Evolutionary conservation across 2,329 filamentous ascomycete species (phyloP), one percentile per base, ranked within the genome.

Genomic region (Fusarium setosum): DNA sequence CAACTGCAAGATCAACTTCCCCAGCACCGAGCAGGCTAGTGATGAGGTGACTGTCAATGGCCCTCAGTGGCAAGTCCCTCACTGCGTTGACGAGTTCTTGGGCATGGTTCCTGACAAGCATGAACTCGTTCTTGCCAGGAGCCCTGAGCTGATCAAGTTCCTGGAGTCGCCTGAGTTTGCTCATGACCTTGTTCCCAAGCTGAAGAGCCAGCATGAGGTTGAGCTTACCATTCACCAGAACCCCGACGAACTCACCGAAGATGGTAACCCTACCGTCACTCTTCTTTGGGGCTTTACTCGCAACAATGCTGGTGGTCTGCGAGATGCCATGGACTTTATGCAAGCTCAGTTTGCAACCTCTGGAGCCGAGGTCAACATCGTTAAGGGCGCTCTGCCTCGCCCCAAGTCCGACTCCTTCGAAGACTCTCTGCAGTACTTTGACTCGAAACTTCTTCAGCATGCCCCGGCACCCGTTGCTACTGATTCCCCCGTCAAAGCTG

Each of bases 1-100:
- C 91, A 98, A 98, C 79, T 99, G 96, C 89, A 98, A 98, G 83
- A 96, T 99, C 74, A 92, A 94, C 70, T 99, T 99, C 76, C 96
- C 96, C 8, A 97, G 94, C 80, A 98, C 96, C 10, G 96, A 99
- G 78, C 92, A 96, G 79, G 96, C 96, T 20, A 98, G 95, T 76
- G 96, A 99, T 74, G 92, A 96, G 74, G 94, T 99, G 52, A 96
- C 92, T 17, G 94, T 99, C 59, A 97, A 94, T 63, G 96, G 96
- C 5, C 96, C 96, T 48, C 95, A 98, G 81, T 99, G 96, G 87
- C 96, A 98, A 84, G 95, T 99, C 32, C 95, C 96, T 64, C 92
- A 97, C 76, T 97, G 95, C 72, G 94, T 97, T 48, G 96, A 99
- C 77, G 94, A 96, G 74, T 95, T 99, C 72, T 82, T 99, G 80